Evolutionary conservation across 2,329 filamentous ascomycete species (phyloP), one percentile per base, ranked within the genome.

Genomic region (Grosmannia huntii): DNA sequence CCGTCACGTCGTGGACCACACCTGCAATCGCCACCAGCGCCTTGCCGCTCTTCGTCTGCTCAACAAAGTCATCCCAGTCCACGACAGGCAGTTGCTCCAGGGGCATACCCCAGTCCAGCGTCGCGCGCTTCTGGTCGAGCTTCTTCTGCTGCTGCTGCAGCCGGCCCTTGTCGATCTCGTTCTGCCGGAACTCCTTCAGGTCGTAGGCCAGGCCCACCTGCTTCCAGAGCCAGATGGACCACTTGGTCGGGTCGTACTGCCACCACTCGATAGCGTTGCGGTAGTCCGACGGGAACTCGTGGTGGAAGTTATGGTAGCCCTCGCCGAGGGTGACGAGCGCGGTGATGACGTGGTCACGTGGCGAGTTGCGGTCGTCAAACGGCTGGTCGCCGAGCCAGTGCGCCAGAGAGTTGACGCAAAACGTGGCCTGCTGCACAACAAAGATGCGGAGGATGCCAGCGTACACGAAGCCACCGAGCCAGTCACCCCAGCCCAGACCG

Each of bases 231-330:
- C 84, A 89, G 76, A 95, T 95, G 69, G 76, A 80, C 89, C 89
- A 94, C 77, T 95, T 95, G 71, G 89, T 95, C 53, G 89, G 89
- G 71, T 95, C 89, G 68, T 95, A 95, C 75, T 95, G 89, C 75
- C 84, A 86, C 89, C 89, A 95, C 73, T 90, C 79, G 65, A 94
- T 92, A 62, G 89, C 89, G 70, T 95, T 95, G 70, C 89, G 88
- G 82, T 94, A 95, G 72, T 95, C 89, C 12, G 88, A 92, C 57
- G 90, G 90, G 75, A 95, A 95, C 72, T 95, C 89, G 79, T 95
- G 89, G 75, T 95, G 89, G 81, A 95, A 95, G 80, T 95, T 95
- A 81, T 95, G 89, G 76, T 95, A 95, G 33, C 89, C 89, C 74
- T 72, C 89, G 54, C 89, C 89, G 25, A 95, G 85, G 50, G 89